A percentile compares a stretch with the other conserved stretches of the same genome.
Evolutionary conservation across 2,329 filamentous ascomycete genomes (phyloP).

Genomic region (Stemphylium beticola): DNA sequence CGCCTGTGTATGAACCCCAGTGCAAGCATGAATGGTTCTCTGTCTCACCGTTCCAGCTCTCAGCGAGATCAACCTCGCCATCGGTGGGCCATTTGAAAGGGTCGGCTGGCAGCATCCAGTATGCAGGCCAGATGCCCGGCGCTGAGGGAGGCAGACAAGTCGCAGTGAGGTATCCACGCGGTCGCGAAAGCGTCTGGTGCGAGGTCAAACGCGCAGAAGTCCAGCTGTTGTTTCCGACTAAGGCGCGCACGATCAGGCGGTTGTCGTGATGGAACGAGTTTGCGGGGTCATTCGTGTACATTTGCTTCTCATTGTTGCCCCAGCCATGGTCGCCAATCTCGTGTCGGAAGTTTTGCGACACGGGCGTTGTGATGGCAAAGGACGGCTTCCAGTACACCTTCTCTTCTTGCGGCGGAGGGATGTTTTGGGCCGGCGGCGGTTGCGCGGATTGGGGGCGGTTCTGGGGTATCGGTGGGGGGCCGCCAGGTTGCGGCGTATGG

Average conservation of each 20-base stretch:
- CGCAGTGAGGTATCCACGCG: constrained; percentile 61
- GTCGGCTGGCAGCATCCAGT: constrained; percentile 65
- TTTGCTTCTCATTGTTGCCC: constrained; percentile 67
- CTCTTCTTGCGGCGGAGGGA: constrained; percentile 30
- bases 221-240: constrained; percentile 54
- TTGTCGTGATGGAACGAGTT: constrained; percentile 63
- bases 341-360: constrained; percentile 61
- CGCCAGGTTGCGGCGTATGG: constrained; percentile 30
- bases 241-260: constrained; percentile 60
- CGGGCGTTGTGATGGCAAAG: constrained; percentile 55
- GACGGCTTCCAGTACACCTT: constrained; percentile 61
- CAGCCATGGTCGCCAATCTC: constrained; percentile 65
- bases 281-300: constrained; percentile 58
- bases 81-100: constrained; percentile 66
- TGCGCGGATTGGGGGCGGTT: constrained; percentile 37
- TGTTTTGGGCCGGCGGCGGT: constrained; percentile 39
- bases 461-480: constrained; percentile 30
- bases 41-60: constrained; percentile 65
- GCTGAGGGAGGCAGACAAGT: constrained; percentile 61
- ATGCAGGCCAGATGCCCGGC: constrained; percentile 65
- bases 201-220: constrained; percentile 64
- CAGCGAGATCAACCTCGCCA: constrained; percentile 66
- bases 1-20: constrained; percentile 62
- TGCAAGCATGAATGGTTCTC: constrained; percentile 65
- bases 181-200: constrained; percentile 57